A percentile compares a stretch with the other conserved stretches of the same genome.
Conservation (phyloP, 257 asterid species). For the Solanum bulbocastanum region DNA sequence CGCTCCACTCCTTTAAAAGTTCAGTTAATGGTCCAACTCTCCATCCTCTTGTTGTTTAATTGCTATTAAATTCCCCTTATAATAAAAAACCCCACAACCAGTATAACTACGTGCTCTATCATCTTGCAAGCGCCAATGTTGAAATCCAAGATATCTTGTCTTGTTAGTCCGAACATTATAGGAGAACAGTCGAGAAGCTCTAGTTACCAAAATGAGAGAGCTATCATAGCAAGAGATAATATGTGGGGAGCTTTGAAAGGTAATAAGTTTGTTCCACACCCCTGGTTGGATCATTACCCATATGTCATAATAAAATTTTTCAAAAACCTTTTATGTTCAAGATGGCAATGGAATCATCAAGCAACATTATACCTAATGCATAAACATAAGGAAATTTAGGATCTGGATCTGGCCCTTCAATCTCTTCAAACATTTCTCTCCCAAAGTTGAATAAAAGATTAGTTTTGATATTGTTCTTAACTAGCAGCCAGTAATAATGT, state of each 20-base stretch:
- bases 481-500: too few species aligned
- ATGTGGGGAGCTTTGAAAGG: neutral
- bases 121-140: neutral
- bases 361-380: too few species aligned
- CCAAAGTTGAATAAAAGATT: too few species aligned
- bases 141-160: neutral
- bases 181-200: neutral
- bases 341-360: too few species aligned
- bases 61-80: neutral
- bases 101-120: fast-evolving
- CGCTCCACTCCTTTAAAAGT: too few species aligned
- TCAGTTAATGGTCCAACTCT: neutral
- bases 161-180: neutral
- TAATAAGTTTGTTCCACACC: neutral
- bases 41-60: neutral
- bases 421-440: too few species aligned
- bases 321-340: too few species aligned
- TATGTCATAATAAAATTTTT: too few species aligned
- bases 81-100: neutral
- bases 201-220: neutral
- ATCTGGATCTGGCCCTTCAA: too few species aligned
- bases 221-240: neutral
- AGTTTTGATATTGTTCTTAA: fast-evolving
- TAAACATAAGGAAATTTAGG: too few species aligned
- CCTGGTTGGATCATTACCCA: neutral